Evolutionary conservation across 148 eudicot genomes (phyloP), one percentile per base, ranked within the genome.

Genomic region (Vaccinium darrowii): DNA sequence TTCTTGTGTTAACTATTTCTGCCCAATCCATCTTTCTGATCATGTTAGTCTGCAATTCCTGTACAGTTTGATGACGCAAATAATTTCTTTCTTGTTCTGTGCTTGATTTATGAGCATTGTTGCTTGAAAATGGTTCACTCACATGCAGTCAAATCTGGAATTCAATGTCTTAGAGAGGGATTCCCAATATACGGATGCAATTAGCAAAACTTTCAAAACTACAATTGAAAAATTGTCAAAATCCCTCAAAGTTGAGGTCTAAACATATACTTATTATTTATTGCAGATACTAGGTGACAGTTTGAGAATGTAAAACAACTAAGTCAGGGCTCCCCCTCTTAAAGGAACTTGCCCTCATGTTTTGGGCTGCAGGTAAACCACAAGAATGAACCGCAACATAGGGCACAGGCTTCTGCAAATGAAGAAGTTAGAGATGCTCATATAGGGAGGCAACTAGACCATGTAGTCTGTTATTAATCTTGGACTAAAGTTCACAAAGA

Each of bases 21-120:
- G 98, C 88, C 99, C 99, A 11, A 95, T 92, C 91, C 99, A 97
- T 91, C 98, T 97, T 83, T 92, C 98, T 84, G 95, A 93, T 81
- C 92, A 90, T 80, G 99, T 97, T 79, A 93, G 98, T 92, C 47
- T 81, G 81, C 84, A 8, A 49, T 50, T 80, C 54, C 62, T 57
- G 36, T 65, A 63, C 7, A 30, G 21, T 84, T 57, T 36, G 19
- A 30, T 53, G 67, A 0, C 18, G 21, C 18, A 62, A 23, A 78
- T 7, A 15, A 69, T 71, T 79, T 50, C 7, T 63, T 63, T 6
- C 50, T 54, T 13, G 36, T 36, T 8, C 53, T 12, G 53, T 63
- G 51, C 79, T 80, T 67, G 62, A 49, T 54, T 85, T 47, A 23
- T 39, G 10, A 8, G n/a, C 27, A 67, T 12, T 62, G n/a, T 62